A percentile compares a stretch with the other conserved stretches of the same genome.
These are phyloP conservation scores for Lichtheimia ramosa DNA, from an alignment of 371 early-diverging fungal species.

Conservation along the genomic window DNA sequence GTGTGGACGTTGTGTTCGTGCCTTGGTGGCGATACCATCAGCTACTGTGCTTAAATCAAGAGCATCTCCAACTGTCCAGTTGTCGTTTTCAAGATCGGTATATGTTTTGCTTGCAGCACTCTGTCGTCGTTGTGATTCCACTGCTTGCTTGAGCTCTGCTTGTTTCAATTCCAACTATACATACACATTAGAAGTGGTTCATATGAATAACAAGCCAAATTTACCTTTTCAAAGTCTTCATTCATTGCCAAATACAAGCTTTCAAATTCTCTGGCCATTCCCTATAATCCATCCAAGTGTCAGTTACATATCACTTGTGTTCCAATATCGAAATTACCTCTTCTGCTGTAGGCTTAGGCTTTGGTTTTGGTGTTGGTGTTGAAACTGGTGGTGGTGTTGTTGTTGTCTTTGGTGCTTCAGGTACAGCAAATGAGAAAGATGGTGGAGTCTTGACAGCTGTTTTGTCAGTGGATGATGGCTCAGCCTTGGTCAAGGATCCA, in stretches of 20 bases:
- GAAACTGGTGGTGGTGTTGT: not conserved
- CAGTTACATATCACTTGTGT: not conserved
- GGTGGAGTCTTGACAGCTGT: not conserved
- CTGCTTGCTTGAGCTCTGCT: conserved; percentile 2
- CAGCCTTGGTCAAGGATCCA: not conserved
- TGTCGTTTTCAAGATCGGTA: not conserved
- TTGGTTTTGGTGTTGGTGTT: not conserved
- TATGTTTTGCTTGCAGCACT: not conserved
- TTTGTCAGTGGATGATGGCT: not conserved
- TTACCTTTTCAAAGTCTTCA: conserved; percentile 23
- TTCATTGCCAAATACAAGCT: conserved; percentile 16
- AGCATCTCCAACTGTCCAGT: conserved; percentile 20
- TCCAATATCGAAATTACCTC: conserved; percentile 5
- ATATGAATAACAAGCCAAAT: not conserved
- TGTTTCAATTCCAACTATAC: conserved; percentile 12
- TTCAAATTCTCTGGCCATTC: conserved; percentile 35
- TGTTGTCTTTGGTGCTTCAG: not conserved
- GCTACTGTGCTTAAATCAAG: conserved; percentile 7
- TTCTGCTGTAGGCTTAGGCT: conserved; percentile 15
- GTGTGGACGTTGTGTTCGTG: conserved; percentile 1
- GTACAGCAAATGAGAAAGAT: not conserved
- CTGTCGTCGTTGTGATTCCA: conserved; percentile 7
- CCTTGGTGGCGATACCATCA: conserved; percentile 5
- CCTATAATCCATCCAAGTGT: conserved; percentile 10
- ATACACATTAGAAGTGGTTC: not conserved